These are phyloP conservation scores for Juglanconis sp. DNA, from an alignment of 2,329 filamentous ascomycete genomes.

Conservation along the genomic window DNA sequence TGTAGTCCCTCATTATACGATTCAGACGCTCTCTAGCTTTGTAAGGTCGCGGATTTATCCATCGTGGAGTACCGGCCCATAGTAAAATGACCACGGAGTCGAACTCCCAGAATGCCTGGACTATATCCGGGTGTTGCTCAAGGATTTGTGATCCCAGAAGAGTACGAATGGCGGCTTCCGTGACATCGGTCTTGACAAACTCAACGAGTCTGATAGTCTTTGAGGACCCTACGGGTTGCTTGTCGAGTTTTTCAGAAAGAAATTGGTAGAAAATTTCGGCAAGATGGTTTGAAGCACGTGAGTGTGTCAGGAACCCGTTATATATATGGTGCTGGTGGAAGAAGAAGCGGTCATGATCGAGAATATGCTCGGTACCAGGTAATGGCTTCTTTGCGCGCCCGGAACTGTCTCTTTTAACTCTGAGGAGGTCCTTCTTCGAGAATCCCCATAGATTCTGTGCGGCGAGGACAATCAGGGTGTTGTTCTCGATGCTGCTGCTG, in stretches of 20 bases:
- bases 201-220: constrained; percentile 9
- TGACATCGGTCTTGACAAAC: constrained; percentile 17
- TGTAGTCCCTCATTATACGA: not conserved
- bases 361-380: constrained; percentile 10
- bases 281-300: constrained; percentile 9
- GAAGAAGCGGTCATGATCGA: constrained; percentile 19
- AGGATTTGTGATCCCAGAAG: constrained; percentile 18
- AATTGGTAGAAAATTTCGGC: constrained; percentile 14
- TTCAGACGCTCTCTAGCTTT: constrained; percentile 11
- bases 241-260: constrained; percentile 15
- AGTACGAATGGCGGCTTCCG: constrained; percentile 15
- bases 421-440: not conserved
- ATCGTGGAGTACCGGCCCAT: constrained; percentile 10
- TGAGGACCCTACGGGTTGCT: constrained; percentile 13
- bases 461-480: not conserved
- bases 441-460: not conserved
- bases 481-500: not conserved
- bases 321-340: constrained; percentile 15
- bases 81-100: constrained; percentile 8
- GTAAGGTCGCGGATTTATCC: constrained; percentile 14
- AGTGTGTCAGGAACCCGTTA: constrained; percentile 16
- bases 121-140: constrained; percentile 13
- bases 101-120: constrained; percentile 20
- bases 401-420: constrained; percentile 17
- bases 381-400: constrained; percentile 27